These are phyloP conservation scores for Rhinocladiella mackenziei DNA, from an alignment of 2,329 filamentous ascomycete genomes.

Conservation along the genomic window DNA sequence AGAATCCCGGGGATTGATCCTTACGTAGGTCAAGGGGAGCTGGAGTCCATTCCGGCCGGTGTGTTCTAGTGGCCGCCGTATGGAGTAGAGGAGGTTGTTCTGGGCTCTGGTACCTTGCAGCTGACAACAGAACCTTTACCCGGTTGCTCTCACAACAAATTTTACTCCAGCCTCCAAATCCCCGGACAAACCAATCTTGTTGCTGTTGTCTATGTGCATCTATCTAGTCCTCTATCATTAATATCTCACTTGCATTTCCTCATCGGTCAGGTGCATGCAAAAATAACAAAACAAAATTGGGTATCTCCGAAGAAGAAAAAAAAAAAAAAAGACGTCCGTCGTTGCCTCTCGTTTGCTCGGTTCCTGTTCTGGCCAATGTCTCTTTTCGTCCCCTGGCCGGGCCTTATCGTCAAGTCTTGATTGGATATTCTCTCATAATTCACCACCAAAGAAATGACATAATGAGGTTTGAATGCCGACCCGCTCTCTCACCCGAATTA, in stretches of 20 bases:
- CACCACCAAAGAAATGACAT: conserved; percentile 9
- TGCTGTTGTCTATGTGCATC: too few species aligned
- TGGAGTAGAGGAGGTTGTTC: neutral
- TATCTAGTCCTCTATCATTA: neutral
- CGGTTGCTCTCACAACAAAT: too few species aligned
- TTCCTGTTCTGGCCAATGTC: neutral
- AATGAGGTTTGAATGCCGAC: too few species aligned
- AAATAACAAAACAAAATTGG: conserved; percentile 5
- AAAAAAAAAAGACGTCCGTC: neutral
- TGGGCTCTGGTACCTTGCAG: conserved; percentile 5
- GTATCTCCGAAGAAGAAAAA: conserved; percentile 11
- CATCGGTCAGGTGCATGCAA: neutral
- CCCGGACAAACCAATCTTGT: too few species aligned
- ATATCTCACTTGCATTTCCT: neutral
- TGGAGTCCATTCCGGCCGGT: too few species aligned
- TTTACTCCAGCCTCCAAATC: too few species aligned
- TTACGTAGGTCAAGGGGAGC: too few species aligned
- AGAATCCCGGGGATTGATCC: too few species aligned
- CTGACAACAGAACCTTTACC: too few species aligned
- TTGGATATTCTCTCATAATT: conserved; percentile 3
- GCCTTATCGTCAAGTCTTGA: conserved; percentile 10
- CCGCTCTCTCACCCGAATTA: too few species aligned
- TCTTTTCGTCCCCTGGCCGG: neutral
- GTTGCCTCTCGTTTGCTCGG: conserved; percentile 3
- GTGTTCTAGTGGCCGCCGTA: too few species aligned